Base-by-base conservation (phyloP, 139 green algal species). In the Chlorella sp. region DNA sequence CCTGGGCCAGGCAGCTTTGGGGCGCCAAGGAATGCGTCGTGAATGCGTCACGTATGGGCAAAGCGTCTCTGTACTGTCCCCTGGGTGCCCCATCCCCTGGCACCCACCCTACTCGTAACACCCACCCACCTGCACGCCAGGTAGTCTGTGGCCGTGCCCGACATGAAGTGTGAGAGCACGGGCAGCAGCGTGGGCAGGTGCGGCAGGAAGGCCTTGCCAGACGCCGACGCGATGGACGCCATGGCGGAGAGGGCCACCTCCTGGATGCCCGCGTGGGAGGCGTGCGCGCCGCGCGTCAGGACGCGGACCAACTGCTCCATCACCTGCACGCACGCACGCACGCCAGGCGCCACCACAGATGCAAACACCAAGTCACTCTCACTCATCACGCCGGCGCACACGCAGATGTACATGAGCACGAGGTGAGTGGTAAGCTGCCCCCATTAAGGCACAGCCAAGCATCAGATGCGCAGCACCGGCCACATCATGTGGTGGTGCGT, bases 101-200 rank as follows among this genome's bases (percentile, higher is more conserved):
- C n/a, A n/a, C n/a, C n/a, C n/a, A n/a, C n/a, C n/a, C n/a, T n/a
- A n/a, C n/a, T n/a, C n/a, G n/a, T n/a, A n/a, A n/a, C n/a, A 55
- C 42, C 42, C 42, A 55, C 42, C 42, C 42, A 55, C n/a, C 89
- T 86, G 62, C 83, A 81, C 33, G 64, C 35, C 30, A 95, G 59
- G 35, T 74, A 60, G 49, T 88, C 70, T 0, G 78, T 68, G 29
- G 74, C 61, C 17, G 71, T 75, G n/a, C 35, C 31, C 50, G 75
- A 49, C 82, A 94, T 84, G 83, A 92, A 91, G 59, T 84, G 81
- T 20, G 78, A 51, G 62, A 95, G 80, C 3, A 26, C 65, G 26
- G 65, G 65, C 65, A 71, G 65, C 35, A 71, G 35, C 35, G 63
- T 35, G 5, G 22, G 64, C 29, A 50, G 20, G 35, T 51, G 66